Conservation (phyloP, 306 rosid genomes). For the Cicer bijugum region DNA sequence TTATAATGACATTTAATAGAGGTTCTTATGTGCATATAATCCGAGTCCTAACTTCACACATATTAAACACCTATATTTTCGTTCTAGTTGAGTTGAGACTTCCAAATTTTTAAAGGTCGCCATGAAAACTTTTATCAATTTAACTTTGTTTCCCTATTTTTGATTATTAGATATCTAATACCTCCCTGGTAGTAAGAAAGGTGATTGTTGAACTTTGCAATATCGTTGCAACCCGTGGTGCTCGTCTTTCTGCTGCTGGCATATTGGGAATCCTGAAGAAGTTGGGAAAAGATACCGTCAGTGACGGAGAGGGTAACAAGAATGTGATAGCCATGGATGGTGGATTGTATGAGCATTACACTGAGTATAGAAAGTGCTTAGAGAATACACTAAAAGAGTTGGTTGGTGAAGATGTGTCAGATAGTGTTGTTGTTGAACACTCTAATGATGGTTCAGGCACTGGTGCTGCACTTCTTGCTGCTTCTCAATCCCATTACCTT, state of each 20-base stretch:
- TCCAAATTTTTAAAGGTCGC: not conserved
- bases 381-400: slow-evolving; percentile 71
- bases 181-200: slow-evolving; percentile 64
- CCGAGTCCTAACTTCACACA: not conserved
- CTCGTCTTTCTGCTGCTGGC: slow-evolving; percentile 91
- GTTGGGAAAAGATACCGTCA: slow-evolving; percentile 62
- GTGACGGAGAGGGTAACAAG: slow-evolving; percentile 54
- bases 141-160: slow-evolving; percentile 1
- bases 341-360: slow-evolving; percentile 86
- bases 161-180: slow-evolving; percentile 63
- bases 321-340: slow-evolving; percentile 86
- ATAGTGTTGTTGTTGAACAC: slow-evolving; percentile 56
- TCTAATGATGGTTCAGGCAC: slow-evolving; percentile 87
- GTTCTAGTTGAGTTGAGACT: slow-evolving; percentile 38
- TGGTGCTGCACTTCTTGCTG: slow-evolving; percentile 91
- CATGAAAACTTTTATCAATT: slow-evolving; percentile 2
- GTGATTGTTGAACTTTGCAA: slow-evolving; percentile 72
- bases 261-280: slow-evolving; percentile 79
- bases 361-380: slow-evolving; percentile 69
- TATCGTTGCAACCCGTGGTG: slow-evolving; percentile 80
- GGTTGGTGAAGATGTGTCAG: slow-evolving; percentile 64
- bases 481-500: slow-evolving; percentile 74
- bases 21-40: slow-evolving; percentile 17
- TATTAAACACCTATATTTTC: not conserved
- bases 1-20: not conserved